Evolutionary conservation across 2,329 filamentous ascomycete genomes (phyloP), one percentile per base, ranked within the genome.

Genomic region (Botryotinia convoluta): DNA sequence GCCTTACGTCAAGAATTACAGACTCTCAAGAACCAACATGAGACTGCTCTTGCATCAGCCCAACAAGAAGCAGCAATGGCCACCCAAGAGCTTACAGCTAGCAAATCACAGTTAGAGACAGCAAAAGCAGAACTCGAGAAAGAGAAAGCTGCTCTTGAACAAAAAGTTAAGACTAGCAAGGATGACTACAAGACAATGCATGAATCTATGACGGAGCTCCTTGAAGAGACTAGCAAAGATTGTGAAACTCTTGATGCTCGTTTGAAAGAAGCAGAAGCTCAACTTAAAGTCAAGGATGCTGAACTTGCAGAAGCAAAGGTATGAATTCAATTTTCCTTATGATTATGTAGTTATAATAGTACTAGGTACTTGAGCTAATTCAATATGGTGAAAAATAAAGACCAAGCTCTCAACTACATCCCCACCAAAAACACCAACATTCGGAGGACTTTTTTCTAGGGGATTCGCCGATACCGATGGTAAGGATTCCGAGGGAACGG

Each of bases 221-320:
- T 90, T 2, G 88, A 90, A 79, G 88, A 90, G 78, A 86, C 87
- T 69, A 77, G 78, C 61, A 79, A 79, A 70, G 80, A 79, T 60
- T 76, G 74, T 51, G 72, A 76, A n/a, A 82, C 83, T 74, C 79
- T 82, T 74, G 82, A 84, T 71, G 82, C 82, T 68, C 78, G 81
- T 70, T 72, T 83, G 67, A 88, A 86, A 82, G 84, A 80, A 72
- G 70, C 76, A n/a, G 77, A 80, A 71, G 79, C 80, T 10, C 75
- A 77, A 12, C 78, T 81, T 45, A 81, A 80, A 70, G 87, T 91
- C 70, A 90, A 88, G 83, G 88, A 91, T 60, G 88, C 89, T 59
- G 89, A 91, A 81, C 83, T 91, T 78, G 87, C 85, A 26, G 89
- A 91, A 81, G 88, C 85, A 73, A 87, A 87, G 84, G 89, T 90